A percentile compares a stretch with the other conserved stretches of the same genome.
These are phyloP conservation scores for Xylaria castorea DNA, from an alignment of 495 filamentous ascomycete species.

Conservation along the genomic window DNA sequence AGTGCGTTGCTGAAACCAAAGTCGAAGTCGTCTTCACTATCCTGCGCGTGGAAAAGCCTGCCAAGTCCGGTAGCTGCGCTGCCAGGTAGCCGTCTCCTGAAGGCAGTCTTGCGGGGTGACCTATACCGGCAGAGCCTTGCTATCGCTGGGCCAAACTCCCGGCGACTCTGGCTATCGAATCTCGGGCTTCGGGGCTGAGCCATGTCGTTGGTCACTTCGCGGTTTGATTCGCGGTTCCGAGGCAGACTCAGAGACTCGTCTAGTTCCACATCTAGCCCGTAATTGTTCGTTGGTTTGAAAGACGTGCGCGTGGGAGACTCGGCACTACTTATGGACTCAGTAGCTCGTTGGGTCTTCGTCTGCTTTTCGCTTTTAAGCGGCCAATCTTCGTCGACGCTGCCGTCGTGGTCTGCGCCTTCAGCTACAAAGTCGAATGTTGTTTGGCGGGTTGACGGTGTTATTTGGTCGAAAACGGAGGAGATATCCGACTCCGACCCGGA, in stretches of 20 bases:
- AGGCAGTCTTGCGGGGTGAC: constrained; percentile 10
- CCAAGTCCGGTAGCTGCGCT: neutral
- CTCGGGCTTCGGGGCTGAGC: neutral
- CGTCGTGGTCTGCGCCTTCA: neutral
- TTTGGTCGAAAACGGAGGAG: constrained; percentile 17
- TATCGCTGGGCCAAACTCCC: constrained; percentile 17
- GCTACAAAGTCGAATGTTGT: neutral
- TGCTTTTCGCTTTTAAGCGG: neutral
- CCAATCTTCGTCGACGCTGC: neutral
- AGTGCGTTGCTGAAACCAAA: constrained; percentile 9
- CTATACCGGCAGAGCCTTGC: constrained; percentile 11
- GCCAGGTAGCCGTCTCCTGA: constrained; percentile 1
- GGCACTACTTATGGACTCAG: neutral
- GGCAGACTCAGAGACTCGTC: neutral
- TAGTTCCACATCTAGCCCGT: neutral
- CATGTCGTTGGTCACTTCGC: neutral
- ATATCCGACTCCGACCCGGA: constrained; percentile 13
- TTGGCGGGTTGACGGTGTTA: constrained; percentile 15
- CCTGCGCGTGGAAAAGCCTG: constrained; percentile 7
- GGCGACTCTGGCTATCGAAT: neutral
- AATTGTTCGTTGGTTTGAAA: neutral
- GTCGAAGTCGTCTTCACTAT: neutral
- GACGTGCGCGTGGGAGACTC: neutral
- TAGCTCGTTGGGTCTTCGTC: neutral
- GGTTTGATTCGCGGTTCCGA: neutral